A percentile compares a stretch with the other conserved stretches of the same genome.
phyloP scores from a whole-genome alignment of 768 basidiomycete species.

The Mycena sanguinolenta region DNA sequence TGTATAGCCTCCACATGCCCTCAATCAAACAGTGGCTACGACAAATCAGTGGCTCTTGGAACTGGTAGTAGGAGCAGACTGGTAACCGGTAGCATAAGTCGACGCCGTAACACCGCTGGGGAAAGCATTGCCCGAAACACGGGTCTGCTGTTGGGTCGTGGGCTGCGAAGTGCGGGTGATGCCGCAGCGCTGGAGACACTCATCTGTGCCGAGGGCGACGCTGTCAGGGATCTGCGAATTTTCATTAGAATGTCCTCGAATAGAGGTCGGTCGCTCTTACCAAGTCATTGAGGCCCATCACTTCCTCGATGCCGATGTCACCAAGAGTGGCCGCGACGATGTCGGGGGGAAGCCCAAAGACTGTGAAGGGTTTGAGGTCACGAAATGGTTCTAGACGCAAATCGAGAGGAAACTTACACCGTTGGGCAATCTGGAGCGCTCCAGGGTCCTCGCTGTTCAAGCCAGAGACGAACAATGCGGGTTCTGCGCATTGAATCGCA shows the following conservation, averaged over 20 bases:
- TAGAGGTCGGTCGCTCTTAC: not conserved
- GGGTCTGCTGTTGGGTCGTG: conserved; percentile 25
- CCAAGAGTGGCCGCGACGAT: conserved; percentile 32
- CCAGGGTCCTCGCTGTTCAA: conserved; percentile 33
- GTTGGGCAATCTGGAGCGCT: conserved; percentile 33
- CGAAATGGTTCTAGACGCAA: not conserved
- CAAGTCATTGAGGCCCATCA: conserved; percentile 23
- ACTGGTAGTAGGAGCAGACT: not conserved
- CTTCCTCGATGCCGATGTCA: conserved; percentile 31
- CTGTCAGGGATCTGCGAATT: conserved; percentile 28
- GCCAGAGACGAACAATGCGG: conserved; percentile 36
- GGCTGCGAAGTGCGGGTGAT: conserved; percentile 30
- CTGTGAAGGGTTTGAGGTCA: conserved; percentile 7
- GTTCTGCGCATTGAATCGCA: conserved; percentile 31
- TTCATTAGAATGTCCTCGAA: not conserved
- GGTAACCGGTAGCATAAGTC: not conserved
- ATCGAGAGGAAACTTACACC: conserved; percentile 27
- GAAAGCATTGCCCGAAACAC: conserved; percentile 30
- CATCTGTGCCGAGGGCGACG: conserved; percentile 26
- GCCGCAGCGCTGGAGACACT: conserved; percentile 35
- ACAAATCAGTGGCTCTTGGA: not conserved
- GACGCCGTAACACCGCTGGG: conserved; percentile 21
- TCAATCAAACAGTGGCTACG: not conserved
- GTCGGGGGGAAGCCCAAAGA: conserved; percentile 35
- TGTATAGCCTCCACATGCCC: too few species aligned